phyloP scores from a whole-genome alignment of 2,329 filamentous ascomycete genomes.

The Neonectria punicea region DNA sequence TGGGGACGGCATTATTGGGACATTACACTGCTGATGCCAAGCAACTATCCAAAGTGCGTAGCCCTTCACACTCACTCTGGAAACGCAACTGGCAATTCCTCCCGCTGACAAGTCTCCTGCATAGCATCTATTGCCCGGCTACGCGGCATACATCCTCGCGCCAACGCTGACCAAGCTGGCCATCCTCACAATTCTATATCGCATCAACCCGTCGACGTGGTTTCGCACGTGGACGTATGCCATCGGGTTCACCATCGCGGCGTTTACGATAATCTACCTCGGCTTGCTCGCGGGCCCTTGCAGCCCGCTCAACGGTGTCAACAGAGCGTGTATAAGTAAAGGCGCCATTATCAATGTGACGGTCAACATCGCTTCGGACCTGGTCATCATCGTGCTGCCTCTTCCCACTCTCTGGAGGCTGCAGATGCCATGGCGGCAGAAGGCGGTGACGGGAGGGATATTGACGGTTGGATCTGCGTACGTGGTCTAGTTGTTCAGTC shows the following conservation, averaged over 20 bases:
- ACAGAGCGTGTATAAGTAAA: constrained; percentile 8
- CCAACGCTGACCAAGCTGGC: constrained; percentile 20
- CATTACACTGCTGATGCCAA: constrained; percentile 2
- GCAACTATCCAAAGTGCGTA: constrained; percentile 9
- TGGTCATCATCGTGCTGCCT: constrained; percentile 17
- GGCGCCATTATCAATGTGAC: constrained; percentile 13
- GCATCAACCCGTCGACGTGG: constrained; percentile 7
- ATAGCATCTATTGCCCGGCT: neutral
- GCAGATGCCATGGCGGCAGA: constrained; percentile 16
- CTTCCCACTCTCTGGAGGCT: constrained; percentile 14
- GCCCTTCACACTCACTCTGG: neutral
- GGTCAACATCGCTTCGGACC: constrained; percentile 20
- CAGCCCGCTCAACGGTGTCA: constrained; percentile 6
- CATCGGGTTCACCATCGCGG: neutral
- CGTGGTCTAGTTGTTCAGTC: neutral
- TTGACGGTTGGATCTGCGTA: constrained; percentile 25
- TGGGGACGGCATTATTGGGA: constrained; percentile 20
- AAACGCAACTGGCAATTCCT: neutral
- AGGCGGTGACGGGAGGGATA: constrained; percentile 10
- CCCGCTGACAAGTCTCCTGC: neutral
- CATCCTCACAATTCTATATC: constrained; percentile 12
- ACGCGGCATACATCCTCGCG: constrained; percentile 14
- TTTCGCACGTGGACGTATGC: constrained; percentile 7
- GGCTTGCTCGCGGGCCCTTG: constrained; percentile 11
- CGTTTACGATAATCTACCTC: constrained; percentile 7